A percentile compares a stretch with the other conserved stretches of the same genome.
phyloP scores from a whole-genome alignment of 164 flowering plant species.

The Vitis riparia region DNA sequence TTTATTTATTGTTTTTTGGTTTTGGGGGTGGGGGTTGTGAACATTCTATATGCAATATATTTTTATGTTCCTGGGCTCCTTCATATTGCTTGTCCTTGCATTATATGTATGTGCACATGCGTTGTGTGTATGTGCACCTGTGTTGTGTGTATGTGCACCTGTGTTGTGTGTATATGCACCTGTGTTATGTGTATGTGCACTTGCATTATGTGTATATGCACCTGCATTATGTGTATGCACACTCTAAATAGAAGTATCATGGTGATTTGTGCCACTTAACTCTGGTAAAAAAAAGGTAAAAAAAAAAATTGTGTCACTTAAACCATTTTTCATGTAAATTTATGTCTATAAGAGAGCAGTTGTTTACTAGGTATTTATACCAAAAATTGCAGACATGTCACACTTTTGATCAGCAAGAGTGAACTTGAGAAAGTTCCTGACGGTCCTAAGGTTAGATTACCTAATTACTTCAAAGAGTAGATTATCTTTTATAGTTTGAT shows the following conservation, averaged over 20 bases:
- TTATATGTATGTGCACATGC: neutral
- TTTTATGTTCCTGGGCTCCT: neutral
- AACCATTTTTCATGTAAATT: neutral
- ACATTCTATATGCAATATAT: neutral
- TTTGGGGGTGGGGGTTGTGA: no score
- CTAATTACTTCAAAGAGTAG: neutral
- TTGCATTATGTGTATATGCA: neutral
- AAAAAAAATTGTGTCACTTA: neutral
- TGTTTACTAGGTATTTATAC: neutral
- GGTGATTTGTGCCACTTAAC: no score
- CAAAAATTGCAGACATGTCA: slow-evolving; percentile 63
- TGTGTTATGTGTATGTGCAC: neutral
- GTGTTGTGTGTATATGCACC: neutral
- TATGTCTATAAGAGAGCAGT: neutral
- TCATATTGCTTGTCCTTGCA: neutral
- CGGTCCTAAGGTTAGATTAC: slow-evolving; percentile 81
- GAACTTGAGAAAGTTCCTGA: slow-evolving; percentile 87
- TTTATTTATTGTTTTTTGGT: no score
- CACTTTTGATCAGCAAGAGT: slow-evolving; percentile 69
- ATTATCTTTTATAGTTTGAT: neutral
- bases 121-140: neutral
- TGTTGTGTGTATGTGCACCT: neutral
- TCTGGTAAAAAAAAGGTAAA: no score
- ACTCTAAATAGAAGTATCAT: no score
- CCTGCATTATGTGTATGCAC: neutral